Base-by-base conservation (phyloP, 352 stramenopile species). In the Globisporangium acanthophoron region DNA sequence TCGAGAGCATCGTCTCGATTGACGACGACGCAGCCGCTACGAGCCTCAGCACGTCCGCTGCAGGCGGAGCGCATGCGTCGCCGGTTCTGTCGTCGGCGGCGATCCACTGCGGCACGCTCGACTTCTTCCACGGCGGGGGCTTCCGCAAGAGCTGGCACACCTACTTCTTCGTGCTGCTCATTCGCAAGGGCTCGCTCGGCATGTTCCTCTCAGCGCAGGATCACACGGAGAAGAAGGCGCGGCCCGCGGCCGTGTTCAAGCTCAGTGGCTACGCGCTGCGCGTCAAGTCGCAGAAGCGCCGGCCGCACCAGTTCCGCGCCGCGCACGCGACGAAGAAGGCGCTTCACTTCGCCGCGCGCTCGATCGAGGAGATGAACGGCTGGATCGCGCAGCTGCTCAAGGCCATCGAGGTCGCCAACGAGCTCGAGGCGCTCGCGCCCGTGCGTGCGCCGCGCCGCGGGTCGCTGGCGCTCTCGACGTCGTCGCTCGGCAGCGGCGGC, bases 181-280 rank as follows among this genome's bases (percentile, higher is more conserved):
- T 88, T 8, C 80, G 78, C 60, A 88, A 90, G 54, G 80, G 80
- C 31, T 90, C 80, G 21, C 63, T 88, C 4, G 78, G 80, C 21
- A 86, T 90, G 70, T 90, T 88, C 43, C 66, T 76, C 9, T 67
- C 67, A 3, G 67, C 73, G 39, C 69, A 69, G 20, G 69, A 85
- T 39, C 73, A 80, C 41, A 35, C 69, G 12, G 66, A 75, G 16
- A 69, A 71, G 24, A 78, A 68, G 35, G 68, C 81, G 58, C 73
- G 73, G 0, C 78, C 80, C 0, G 60, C 70, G 5, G 78, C 78
- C 37, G 78, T 90, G 45, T 88, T 74, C 63, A 90, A 88, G 60
- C 74, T 88, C 52, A 82, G 72, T 45, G 76, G 78, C 9, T 90
- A 90, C 65, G 68, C 69, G 33, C 68, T 90, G 27, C 80, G 80